Conservation (phyloP, 208 protist species). For the Crithidia expoeki region DNA sequence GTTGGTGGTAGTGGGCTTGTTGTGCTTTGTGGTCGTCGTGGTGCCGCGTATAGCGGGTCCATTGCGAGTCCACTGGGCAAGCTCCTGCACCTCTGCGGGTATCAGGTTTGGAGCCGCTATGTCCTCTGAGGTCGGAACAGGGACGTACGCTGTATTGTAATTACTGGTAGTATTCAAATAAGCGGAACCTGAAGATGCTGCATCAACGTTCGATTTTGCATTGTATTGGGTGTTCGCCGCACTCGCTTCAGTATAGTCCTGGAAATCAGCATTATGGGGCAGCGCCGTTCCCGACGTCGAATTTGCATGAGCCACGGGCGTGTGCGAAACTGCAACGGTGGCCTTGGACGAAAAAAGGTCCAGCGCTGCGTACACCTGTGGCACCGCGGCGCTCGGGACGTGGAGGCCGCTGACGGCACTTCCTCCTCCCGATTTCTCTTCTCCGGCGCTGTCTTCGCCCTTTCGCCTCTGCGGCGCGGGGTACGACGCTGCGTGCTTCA, state of each 20-base stretch:
- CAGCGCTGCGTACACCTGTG: conserved; percentile 25
- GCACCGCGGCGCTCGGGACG: conserved; percentile 4
- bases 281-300: too few species aligned
- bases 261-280: too few species aligned
- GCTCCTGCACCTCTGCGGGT: conserved; percentile 10
- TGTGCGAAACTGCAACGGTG: too few species aligned
- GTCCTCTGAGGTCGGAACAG: neutral
- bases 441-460: neutral
- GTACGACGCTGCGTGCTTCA: conserved; percentile 14
- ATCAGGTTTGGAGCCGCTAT: conserved; percentile 17
- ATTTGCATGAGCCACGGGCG: neutral
- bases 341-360: too few species aligned
- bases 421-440: neutral
- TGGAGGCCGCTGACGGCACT: neutral
- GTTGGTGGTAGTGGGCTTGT: neutral
- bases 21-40: neutral
- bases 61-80: conserved; percentile 24
- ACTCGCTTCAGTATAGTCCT: too few species aligned
- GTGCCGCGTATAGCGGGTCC: neutral
- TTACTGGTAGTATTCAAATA: neutral
- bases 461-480: neutral
- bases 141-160: neutral
- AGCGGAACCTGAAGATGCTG: too few species aligned
- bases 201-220: too few species aligned
- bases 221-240: too few species aligned